These are phyloP conservation scores for Naganishia vishniacii DNA, from an alignment of 768 basidiomycete species.

Conservation along the genomic window DNA sequence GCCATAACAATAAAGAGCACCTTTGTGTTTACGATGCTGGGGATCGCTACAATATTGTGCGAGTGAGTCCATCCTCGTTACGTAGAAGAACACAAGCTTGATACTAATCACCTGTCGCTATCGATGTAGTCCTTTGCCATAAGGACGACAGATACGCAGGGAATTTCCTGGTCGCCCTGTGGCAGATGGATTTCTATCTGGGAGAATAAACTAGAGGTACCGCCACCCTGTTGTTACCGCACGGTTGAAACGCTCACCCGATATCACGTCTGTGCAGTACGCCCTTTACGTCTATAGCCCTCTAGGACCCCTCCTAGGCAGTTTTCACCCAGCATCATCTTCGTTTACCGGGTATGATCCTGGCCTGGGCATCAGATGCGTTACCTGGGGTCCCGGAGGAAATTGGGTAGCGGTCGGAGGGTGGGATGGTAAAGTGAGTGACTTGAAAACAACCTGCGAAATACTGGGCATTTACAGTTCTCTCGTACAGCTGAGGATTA, in stretches of 20 bases:
- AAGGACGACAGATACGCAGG: conserved; percentile 57
- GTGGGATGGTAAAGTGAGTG: conserved; percentile 75
- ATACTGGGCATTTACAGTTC: background rate
- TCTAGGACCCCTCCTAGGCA: conserved; percentile 40
- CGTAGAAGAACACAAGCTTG: too few relatives aligned
- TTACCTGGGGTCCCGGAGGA: conserved; percentile 81
- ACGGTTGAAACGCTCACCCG: background rate
- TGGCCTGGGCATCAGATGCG: conserved; percentile 71
- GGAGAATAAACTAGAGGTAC: conserved; percentile 45
- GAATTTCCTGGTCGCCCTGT: conserved; percentile 47
- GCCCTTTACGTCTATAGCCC: conserved; percentile 46
- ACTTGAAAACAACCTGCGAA: background rate
- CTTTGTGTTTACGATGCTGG: conserved; percentile 70
- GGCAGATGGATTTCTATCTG: conserved; percentile 48
- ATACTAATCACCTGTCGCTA: background rate
- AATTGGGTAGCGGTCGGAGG: conserved; percentile 74
- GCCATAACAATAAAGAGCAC: conserved; percentile 83
- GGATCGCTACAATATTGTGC: conserved; percentile 33
- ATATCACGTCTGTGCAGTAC: conserved; percentile 36
- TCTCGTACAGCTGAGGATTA: conserved; percentile 29
- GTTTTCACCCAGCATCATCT: conserved; percentile 35
- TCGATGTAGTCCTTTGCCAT: conserved; percentile 68
- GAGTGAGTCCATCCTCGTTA: conserved; percentile 30
- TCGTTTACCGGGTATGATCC: conserved; percentile 56
- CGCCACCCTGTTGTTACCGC: conserved; percentile 12